Evolutionary conservation across 1,139 yeast species (phyloP).

Genomic region (Taiozyma sp.): DNA sequence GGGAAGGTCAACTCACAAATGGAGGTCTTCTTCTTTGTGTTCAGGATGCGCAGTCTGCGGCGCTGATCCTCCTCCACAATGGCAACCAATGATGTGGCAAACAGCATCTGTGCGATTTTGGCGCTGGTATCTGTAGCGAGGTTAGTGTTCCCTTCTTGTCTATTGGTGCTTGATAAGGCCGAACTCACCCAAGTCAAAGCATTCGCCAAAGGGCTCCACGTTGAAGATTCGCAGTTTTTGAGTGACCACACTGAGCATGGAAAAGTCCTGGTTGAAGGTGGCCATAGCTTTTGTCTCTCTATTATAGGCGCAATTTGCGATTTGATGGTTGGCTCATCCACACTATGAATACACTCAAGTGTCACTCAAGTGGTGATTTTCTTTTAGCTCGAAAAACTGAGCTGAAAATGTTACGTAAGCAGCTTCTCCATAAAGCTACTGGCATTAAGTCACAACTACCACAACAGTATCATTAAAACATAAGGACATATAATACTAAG

Average conservation of each 20-base stretch:
- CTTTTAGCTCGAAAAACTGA: background rate
- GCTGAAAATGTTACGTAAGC: background rate
- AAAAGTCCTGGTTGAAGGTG: slow-evolving; percentile 55
- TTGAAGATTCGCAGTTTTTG: slow-evolving; percentile 53
- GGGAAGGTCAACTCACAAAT: slow-evolving; percentile 73
- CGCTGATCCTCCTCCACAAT: slow-evolving; percentile 48
- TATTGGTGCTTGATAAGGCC: background rate
- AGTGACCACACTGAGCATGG: slow-evolving; percentile 44
- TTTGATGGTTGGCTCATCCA: background rate
- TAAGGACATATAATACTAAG: background rate
- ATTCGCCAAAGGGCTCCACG: slow-evolving; percentile 58
- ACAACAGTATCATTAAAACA: background rate
- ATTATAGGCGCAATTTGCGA: background rate
- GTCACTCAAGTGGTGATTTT: background rate
- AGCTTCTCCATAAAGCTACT: background rate
- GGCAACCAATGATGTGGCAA: slow-evolving; percentile 65
- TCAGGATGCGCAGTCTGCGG: slow-evolving; percentile 54
- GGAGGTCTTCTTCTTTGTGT: slow-evolving; percentile 62
- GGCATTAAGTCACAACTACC: background rate
- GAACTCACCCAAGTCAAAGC: slow-evolving; percentile 34
- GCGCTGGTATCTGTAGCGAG: slow-evolving; percentile 26
- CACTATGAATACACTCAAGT: too few relatives aligned
- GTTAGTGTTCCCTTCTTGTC: background rate
- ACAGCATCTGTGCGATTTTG: slow-evolving; percentile 56
- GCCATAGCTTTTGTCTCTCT: background rate